These are phyloP conservation scores for Hyphodiscus sp. DNA, from an alignment of 2,329 filamentous ascomycete genomes.

Conservation along the genomic window DNA sequence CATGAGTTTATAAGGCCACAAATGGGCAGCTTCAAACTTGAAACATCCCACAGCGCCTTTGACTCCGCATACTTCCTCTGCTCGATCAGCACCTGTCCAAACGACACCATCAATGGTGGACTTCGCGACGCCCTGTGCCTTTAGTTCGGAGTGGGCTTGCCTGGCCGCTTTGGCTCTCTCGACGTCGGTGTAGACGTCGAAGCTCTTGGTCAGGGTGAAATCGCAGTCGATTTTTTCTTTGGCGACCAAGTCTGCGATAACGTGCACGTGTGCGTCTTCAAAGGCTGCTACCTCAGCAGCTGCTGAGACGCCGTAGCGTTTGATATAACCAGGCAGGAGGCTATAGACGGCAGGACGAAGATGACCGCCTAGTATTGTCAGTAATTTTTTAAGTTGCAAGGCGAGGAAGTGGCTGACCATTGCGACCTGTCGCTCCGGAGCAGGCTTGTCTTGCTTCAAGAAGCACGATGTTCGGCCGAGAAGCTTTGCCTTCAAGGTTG, in stretches of 20 bases:
- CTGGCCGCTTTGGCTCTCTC: constrained; percentile 18
- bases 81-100: background rate
- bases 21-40: constrained; percentile 12
- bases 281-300: constrained; percentile 33
- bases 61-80: constrained; percentile 7
- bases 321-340: constrained; percentile 23
- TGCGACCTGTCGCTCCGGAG: constrained; percentile 35
- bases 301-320: constrained; percentile 28
- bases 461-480: constrained; percentile 30
- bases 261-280: constrained; percentile 33
- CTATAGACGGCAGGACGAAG: constrained; percentile 35
- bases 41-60: constrained; percentile 14
- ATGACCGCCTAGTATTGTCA: constrained; percentile 22
- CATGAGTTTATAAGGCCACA: constrained; percentile 57
- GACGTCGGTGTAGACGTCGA: constrained; percentile 25
- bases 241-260: constrained; percentile 32
- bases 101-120: background rate
- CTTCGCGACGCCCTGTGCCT: background rate
- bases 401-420: constrained; percentile 28
- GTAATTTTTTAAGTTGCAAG: background rate
- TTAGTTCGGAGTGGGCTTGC: background rate
- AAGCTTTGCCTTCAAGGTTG: constrained; percentile 5
- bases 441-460: constrained; percentile 34
- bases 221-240: constrained; percentile 36
- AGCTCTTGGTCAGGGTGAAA: constrained; percentile 30